These are phyloP conservation scores for Papiliotrema fonsecae DNA, from an alignment of 1,284 basidiomycete species.

Conservation along the genomic window DNA sequence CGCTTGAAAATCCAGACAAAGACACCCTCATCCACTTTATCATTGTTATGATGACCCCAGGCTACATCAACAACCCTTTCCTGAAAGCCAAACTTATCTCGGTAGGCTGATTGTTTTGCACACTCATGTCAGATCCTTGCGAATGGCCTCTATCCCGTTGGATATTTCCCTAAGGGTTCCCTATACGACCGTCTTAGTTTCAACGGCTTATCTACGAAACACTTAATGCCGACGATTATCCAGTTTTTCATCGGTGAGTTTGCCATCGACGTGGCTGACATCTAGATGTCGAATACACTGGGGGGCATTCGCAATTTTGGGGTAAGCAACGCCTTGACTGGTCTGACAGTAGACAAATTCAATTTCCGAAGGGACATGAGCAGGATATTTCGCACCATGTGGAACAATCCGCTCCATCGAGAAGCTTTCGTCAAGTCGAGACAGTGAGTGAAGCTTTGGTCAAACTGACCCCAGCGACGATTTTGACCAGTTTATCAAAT, in stretches of 20 bases:
- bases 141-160: constrained; percentile 72
- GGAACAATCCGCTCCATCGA: constrained; percentile 81
- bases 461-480: constrained; percentile 59
- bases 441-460: constrained; percentile 52
- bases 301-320: constrained; percentile 93
- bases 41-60: constrained; percentile 87
- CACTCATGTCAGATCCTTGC: constrained; percentile 64
- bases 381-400: constrained; percentile 76
- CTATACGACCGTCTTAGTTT: constrained; percentile 77
- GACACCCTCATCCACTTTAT: constrained; percentile 85
- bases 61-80: constrained; percentile 99
- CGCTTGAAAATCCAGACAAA: constrained; percentile 74
- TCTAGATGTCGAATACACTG: constrained; percentile 94
- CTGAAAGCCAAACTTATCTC: constrained; percentile 97
- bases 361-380: constrained; percentile 68
- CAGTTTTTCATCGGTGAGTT: constrained; percentile 87
- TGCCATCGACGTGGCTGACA: background rate
- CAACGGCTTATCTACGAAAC: constrained; percentile 75
- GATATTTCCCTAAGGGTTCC: constrained; percentile 69
- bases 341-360: constrained; percentile 36
- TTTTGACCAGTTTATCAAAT: constrained; percentile 86
- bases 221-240: constrained; percentile 87
- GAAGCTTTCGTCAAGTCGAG: constrained; percentile 75
- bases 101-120: constrained; percentile 50
- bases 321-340: constrained; percentile 55